phyloP scores from a whole-genome alignment of 805 yeast species.

The Danielia reshetovae region DNA sequence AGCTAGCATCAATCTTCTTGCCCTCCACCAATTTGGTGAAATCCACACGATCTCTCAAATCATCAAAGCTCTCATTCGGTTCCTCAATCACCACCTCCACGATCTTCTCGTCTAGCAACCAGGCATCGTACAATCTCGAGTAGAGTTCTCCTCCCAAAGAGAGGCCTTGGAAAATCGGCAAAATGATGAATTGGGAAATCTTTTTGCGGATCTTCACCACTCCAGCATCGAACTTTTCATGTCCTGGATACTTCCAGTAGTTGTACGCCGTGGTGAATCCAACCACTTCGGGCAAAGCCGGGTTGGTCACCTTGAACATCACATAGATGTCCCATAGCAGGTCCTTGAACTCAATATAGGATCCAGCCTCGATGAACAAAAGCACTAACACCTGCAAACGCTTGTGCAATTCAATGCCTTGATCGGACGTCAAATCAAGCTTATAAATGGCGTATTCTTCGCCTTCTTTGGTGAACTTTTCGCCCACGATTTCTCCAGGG shows the following conservation, averaged over 20 bases:
- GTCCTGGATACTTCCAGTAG: slow-evolving; percentile 71
- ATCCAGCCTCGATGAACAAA: slow-evolving; percentile 90
- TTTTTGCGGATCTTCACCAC: slow-evolving; percentile 51
- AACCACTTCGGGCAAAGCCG: slow-evolving; percentile 42
- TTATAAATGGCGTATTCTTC: slow-evolving; percentile 51
- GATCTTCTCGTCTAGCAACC: slow-evolving; percentile 52
- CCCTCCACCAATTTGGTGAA: slow-evolving; percentile 27
- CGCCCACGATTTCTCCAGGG: slow-evolving; percentile 35
- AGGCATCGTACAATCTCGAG: slow-evolving; percentile 46
- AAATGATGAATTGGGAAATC: slow-evolving; percentile 79
- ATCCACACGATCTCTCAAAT: slow-evolving; percentile 81
- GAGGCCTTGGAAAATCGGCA: slow-evolving; percentile 79
- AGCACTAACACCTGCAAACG: slow-evolving; percentile 77
- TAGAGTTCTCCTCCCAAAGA: slow-evolving; percentile 73
- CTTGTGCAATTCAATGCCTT: slow-evolving; percentile 52
- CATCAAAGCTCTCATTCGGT: slow-evolving; percentile 90
- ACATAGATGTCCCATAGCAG: slow-evolving; percentile 76
- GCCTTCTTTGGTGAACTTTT: slow-evolving; percentile 31
- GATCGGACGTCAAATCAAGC: slow-evolving; percentile 36
- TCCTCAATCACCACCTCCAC: slow-evolving; percentile 87
- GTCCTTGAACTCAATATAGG: slow-evolving; percentile 76
- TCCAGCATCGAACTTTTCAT: slow-evolving; percentile 46
- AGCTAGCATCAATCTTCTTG: slow-evolving; percentile 7
- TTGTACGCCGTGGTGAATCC: slow-evolving; percentile 85
- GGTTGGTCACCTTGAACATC: slow-evolving; percentile 30